Evolutionary conservation across 2,329 filamentous ascomycete genomes (phyloP).

Genomic region (Claviceps sorghi): DNA sequence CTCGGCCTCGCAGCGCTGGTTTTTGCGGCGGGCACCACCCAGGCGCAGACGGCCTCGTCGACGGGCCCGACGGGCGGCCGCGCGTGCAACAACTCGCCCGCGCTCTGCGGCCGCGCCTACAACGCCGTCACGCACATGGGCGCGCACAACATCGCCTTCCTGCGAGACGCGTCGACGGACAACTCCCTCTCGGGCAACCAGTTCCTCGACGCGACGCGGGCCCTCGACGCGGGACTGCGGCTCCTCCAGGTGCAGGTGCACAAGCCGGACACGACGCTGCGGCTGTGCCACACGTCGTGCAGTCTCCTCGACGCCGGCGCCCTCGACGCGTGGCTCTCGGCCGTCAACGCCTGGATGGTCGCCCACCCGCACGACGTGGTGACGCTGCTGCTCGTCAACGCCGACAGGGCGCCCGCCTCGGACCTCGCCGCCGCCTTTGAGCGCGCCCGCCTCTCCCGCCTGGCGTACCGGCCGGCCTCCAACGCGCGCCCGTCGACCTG

Average conservation of each 20-base stretch:
- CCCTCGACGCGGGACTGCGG: slow-evolving; percentile 56
- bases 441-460: slow-evolving; percentile 42
- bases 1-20: slow-evolving; percentile 10
- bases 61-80: slow-evolving; percentile 10
- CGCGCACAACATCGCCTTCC: slow-evolving; percentile 59
- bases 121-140: slow-evolving; percentile 66
- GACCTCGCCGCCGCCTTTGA: slow-evolving; percentile 42
- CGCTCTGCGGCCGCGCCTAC: slow-evolving; percentile 56
- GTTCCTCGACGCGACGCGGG: slow-evolving; percentile 55
- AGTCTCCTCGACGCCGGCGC: slow-evolving; percentile 53
- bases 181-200: slow-evolving; percentile 57
- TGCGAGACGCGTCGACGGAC: slow-evolving; percentile 46
- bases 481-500: slow-evolving; percentile 34
- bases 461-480: slow-evolving; percentile 42
- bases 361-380: slow-evolving; percentile 59
- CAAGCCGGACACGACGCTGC: slow-evolving; percentile 40
- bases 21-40: slow-evolving; percentile 10
- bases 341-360: slow-evolving; percentile 56
- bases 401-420: slow-evolving; percentile 39
- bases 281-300: slow-evolving; percentile 59
- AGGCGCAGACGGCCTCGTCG: slow-evolving; percentile 6
- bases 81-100: slow-evolving; percentile 70
- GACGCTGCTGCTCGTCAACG: slow-evolving; percentile 60
- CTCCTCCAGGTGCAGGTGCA: slow-evolving; percentile 62
- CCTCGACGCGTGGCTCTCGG: slow-evolving; percentile 46